Evolutionary conservation across 306 rosid species (phyloP), one percentile per base, ranked within the genome.

Genomic region (Abrus pulchellus): DNA sequence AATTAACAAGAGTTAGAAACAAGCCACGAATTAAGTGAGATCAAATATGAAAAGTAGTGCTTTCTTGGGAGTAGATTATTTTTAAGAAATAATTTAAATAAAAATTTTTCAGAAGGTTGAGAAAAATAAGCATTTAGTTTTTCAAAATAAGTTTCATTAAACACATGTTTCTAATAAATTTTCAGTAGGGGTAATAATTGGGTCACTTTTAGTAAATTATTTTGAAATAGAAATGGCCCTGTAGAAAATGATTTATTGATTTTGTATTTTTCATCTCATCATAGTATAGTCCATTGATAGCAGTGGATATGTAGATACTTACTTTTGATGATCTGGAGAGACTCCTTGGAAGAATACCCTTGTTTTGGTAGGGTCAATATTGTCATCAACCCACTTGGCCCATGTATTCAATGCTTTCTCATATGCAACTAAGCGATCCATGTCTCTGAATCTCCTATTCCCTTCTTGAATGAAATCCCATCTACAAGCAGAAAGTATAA

Each of bases 331-430:
- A 69, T 92, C 97, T 0, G 97, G 98, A 29, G 97, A 94, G 3
- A 94, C 80, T 12, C 94, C 98, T 80, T 94, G 98, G 38, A 89
- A 94, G 83, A 92, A 85, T 34, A 94, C 90, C 50, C 7, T 84
- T 14, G 97, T 87, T 73, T 76, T 76, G 1, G 75, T 41, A 5
- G 87, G 82, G 66, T 92, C 81, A 32, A 89, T 68, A 44, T 85
- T 86, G 66, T 3, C 8, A 67, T 90, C 86, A 13, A 92, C 79
- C 98, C 98, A 94, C 36, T 74, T 83, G 12, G 97, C 94, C 98
- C 98, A 94, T 36, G 94, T 94, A 1, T 63, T 87, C 68, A 94
- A 11, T 59, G 61, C 98, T 75, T 87, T 89, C 90, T 90, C 93
- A 38, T 81, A 94, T 1, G 90, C 96, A 47, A 79, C 89, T 83